Base-by-base conservation (phyloP, 73 alveolate species). In the Tetrahymena malaccensis region DNA sequence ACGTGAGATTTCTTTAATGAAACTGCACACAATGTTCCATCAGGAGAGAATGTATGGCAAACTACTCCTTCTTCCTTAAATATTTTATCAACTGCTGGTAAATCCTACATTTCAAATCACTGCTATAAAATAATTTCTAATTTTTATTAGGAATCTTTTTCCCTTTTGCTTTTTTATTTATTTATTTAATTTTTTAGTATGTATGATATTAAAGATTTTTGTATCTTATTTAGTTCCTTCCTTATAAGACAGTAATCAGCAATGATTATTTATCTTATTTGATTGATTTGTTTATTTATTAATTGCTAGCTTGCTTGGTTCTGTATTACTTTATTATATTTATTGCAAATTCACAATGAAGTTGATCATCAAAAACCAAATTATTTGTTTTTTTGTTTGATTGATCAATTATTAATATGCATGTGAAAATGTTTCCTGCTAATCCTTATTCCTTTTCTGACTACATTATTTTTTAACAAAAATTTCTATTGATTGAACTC, bases 41-140 rank as follows among this genome's bases (percentile, higher is more conserved):
- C 97, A 34, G 95, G 95, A 43, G 97, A 95, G 85, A 94, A 95
- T 27, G 94, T 43, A 95, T 95, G 97, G 84, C 94, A 25, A 55
- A 95, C 50, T 10, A 95, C 37, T 83, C 94, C 94, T 50, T 95
- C 40, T 85, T 85, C 93, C 93, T 55, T 95, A 31, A 95, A 70
- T 70, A 70, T 70, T 31, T 70, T 70, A 70, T 70, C 89, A 70
- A 70, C 89, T 70, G 89, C 34, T 70, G 89, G 89, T 4, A 70
- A 70, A 4, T 70, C 89, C 89, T 70, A 70, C 89, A 70, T 70
- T 70, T 70, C 37, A n/a, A 11, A 7, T 15, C 37, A 27, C 34
- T 31, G 17, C 31, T 70, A 27, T 70, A 31, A 27, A 27, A 22
- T 22, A 70, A n/a, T 70, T 70, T 70, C 37, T 70, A 70, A 70